Evolutionary conservation across 495 filamentous ascomycete species (phyloP).

Genomic region (Penicillium argentinense): DNA sequence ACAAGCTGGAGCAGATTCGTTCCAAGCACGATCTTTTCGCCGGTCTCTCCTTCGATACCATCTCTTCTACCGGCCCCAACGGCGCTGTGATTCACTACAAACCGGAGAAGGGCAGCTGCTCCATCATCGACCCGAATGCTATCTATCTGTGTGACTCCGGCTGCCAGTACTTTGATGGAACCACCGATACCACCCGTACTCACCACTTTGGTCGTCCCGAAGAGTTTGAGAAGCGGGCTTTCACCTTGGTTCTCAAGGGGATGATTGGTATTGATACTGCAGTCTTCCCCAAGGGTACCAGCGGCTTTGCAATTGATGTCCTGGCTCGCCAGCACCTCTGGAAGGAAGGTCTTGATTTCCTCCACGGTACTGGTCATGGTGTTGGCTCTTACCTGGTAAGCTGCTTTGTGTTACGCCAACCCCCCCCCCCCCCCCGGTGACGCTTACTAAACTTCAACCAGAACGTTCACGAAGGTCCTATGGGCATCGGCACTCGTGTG

Average conservation of each 20-base stretch:
- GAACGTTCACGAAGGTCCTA: conserved; percentile 97
- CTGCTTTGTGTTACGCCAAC: neutral
- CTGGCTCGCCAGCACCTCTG: conserved; percentile 91
- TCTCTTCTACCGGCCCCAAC: conserved; percentile 93
- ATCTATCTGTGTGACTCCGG: conserved; percentile 98
- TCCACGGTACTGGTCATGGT: conserved; percentile 96
- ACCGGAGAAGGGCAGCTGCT: conserved; percentile 79
- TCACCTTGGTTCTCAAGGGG: conserved; percentile 96
- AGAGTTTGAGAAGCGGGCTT: conserved; percentile 82
- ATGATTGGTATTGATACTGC: conserved; percentile 85
- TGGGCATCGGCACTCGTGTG: conserved; percentile 89
- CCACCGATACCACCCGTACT: conserved; percentile 93
- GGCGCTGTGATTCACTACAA: conserved; percentile 98
- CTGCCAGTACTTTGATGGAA: conserved; percentile 92
- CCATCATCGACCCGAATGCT: conserved; percentile 78
- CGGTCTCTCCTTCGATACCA: conserved; percentile 92
- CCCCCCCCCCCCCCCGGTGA: neutral
- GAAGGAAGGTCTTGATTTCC: conserved; percentile 89
- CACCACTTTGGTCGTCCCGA: conserved; percentile 88
- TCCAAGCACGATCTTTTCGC: conserved; percentile 80
- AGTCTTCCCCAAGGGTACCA: conserved; percentile 93
- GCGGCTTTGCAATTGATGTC: conserved; percentile 85
- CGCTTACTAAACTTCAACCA: conserved; percentile 33
- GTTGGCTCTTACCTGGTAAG: conserved; percentile 80
- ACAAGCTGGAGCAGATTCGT: conserved; percentile 83